Base-by-base conservation (phyloP, 2,329 filamentous ascomycete genomes). In the Fusarium tjaetaba region DNA sequence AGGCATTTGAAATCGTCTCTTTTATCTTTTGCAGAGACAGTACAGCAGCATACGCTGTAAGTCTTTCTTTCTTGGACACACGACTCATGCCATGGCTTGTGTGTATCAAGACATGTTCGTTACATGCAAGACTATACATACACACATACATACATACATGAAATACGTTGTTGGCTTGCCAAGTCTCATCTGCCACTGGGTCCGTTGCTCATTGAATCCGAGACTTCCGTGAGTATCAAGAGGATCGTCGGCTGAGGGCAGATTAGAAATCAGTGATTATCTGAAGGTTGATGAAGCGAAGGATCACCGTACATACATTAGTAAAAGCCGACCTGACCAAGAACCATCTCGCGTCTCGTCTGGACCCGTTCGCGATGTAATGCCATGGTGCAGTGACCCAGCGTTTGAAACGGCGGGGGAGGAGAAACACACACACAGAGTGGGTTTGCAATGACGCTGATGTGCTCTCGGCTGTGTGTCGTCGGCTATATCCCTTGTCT, bases 361-460 rank as follows among this genome's bases (percentile, higher is more conserved):
- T 57, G 43, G 61, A 63, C 61, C 60, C 46, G 53, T 66, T 64
- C 51, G 51, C 65, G 43, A 69, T 66, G 63, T 49, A 53, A 61
- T 68, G 48, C 38, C 45, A 46, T 34, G 43, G 71, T 68, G 65
- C 63, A 70, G 74, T 28, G 58, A 48, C 34, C 32, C 28, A 49
- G 66, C 45, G 65, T 71, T 75, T 76, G 71, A 76, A 76, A 73
- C 72, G 66, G 69, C 48, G 69, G 61, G 72, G 72, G 60, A 62
- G 46, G 61, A 52, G 53, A 61, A 68, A 68, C 43, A 65, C 41
- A 45, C 32, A 39, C 39, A 34, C 28, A 30, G 34, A 51, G 42
- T 67, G 61, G 61, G 20, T 43, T 65, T 34, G 63, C 34, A 41
- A 66, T 61, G 69, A 62, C 39, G 52, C 53, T 48, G 55, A 45